A percentile compares a stretch with the other conserved stretches of the same genome.
Evolutionary conservation across 805 yeast species (phyloP).

Genomic region (Candida multigemmis): DNA sequence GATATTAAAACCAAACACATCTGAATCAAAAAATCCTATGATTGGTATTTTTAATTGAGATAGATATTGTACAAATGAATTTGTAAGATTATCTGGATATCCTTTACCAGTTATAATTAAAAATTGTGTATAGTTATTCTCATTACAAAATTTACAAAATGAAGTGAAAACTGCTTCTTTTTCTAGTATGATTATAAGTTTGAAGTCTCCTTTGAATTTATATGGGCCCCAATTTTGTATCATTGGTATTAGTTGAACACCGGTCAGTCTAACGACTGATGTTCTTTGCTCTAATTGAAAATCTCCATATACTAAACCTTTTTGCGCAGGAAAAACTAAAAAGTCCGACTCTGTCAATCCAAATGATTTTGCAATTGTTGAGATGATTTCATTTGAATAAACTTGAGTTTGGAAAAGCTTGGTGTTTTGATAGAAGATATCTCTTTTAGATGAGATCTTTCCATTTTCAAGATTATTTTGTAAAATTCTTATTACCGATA

Average conservation of each 20-base stretch:
- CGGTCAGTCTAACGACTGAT: no score
- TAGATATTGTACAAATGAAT: constrained; percentile 25
- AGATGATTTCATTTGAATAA: constrained; percentile 29
- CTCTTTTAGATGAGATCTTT: constrained; percentile 38
- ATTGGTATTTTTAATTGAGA: constrained; percentile 21
- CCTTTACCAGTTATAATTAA: constrained; percentile 55
- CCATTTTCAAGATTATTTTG: not conserved
- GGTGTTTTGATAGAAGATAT: constrained; percentile 51
- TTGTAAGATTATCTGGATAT: constrained; percentile 52
- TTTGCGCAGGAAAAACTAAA: constrained; percentile 44
- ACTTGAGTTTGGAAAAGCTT: constrained; percentile 37
- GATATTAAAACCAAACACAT: constrained; percentile 55
- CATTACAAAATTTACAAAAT: constrained; percentile 14
- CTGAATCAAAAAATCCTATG: constrained; percentile 50
- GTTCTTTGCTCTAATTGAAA: not conserved
- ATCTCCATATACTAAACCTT: constrained; percentile 44
- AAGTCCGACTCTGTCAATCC: constrained; percentile 28
- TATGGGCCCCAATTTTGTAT: not conserved
- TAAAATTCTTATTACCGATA: no score
- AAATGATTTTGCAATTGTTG: constrained; percentile 26
- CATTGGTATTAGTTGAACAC: not conserved
- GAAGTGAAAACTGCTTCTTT: constrained; percentile 34
- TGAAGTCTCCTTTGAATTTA: not conserved
- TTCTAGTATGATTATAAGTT: constrained; percentile 18
- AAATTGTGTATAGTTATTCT: no score